phyloP scores from a whole-genome alignment of 805 yeast species.

The Candida railenensis region DNA sequence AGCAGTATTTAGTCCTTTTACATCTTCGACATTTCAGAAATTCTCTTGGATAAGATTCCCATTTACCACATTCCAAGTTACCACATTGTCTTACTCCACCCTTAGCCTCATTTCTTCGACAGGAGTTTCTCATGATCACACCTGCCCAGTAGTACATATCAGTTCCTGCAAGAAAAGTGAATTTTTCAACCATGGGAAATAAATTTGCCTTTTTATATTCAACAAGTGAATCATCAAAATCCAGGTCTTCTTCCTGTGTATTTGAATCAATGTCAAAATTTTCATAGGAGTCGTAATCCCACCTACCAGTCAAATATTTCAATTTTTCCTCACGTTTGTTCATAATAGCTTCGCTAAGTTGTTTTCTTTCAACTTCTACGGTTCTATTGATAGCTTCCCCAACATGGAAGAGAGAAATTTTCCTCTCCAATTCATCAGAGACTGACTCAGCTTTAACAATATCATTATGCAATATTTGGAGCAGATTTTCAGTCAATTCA shows the following conservation, averaged over 20 bases:
- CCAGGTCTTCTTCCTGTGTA: slow-evolving; percentile 19
- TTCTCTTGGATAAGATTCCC: slow-evolving; percentile 90
- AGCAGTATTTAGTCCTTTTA: slow-evolving; percentile 92
- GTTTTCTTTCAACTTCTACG: slow-evolving; percentile 33
- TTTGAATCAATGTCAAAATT: slow-evolving; percentile 40
- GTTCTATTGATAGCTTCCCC: slow-evolving; percentile 30
- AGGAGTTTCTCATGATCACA: slow-evolving; percentile 94
- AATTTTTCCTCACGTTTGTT: slow-evolving; percentile 32
- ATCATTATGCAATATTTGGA: slow-evolving; percentile 27
- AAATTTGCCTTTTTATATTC: slow-evolving; percentile 59
- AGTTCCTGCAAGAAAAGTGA: slow-evolving; percentile 68
- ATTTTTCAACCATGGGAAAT: slow-evolving; percentile 90
- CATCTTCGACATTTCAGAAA: slow-evolving; percentile 95
- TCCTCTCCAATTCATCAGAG: slow-evolving; percentile 31
- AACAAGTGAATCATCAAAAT: slow-evolving; percentile 41
- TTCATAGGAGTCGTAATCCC: slow-evolving; percentile 41
- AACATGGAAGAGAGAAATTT: slow-evolving; percentile 30
- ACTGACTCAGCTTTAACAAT: slow-evolving; percentile 36
- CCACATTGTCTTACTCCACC: slow-evolving; percentile 97
- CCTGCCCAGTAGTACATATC: slow-evolving; percentile 97
- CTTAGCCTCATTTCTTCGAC: slow-evolving; percentile 81
- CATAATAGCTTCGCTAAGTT: slow-evolving; percentile 30
- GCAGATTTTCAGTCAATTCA: slow-evolving; percentile 13
- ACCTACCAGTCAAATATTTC: slow-evolving; percentile 27
- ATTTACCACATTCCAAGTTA: slow-evolving; percentile 84